These are phyloP conservation scores for thale cress (Arabidopsis thaliana) DNA, from an alignment of 345 rosid genomes.

Conservation along the genomic window TAIR10.1 NC_003076.8:340001-340500, in stretches of 20 bases:
- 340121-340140: not conserved
- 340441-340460: too few species aligned
- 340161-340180: slow-evolving; percentile 7
- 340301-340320: too few species aligned
- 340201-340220: slow-evolving; percentile 9
- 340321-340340: too few species aligned
- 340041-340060: not conserved
- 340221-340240: not conserved
- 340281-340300: not conserved
- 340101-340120: not conserved
- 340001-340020: slow-evolving; percentile 30
- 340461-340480: too few species aligned
- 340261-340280: not conserved
- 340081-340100: not conserved
- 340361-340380: too few species aligned
- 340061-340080: slow-evolving; percentile 5
- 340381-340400: too few species aligned
- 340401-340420: too few species aligned
- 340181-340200: not conserved
- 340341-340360: too few species aligned
- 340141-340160: slow-evolving; percentile 14
- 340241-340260: not conserved
- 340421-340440: too few species aligned
- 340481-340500: too few species aligned
- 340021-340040: not conserved